A percentile compares a stretch with the other conserved stretches of the same genome.
Conservation (phyloP, 2,329 filamentous ascomycete genomes). For the Neospermospora avenae region DNA sequence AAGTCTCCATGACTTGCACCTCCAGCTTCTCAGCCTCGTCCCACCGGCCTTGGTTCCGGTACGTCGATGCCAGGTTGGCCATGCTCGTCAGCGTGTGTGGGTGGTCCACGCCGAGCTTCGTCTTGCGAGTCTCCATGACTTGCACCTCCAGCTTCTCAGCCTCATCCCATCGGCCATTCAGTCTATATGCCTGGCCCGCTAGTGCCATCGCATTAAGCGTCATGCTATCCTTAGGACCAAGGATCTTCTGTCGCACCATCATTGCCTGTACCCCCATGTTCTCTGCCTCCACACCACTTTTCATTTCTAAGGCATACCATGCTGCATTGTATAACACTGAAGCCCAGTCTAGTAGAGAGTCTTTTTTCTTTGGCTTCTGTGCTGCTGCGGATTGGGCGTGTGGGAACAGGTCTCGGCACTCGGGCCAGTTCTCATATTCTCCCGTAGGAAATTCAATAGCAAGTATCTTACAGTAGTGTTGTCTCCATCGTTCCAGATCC, state of each 20-base stretch:
- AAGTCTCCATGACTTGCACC: too few species aligned
- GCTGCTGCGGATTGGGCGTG: conserved; percentile 20
- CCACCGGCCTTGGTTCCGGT: too few species aligned
- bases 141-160: conserved; percentile 16
- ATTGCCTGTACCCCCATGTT: conserved; percentile 10
- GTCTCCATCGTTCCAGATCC: conserved; percentile 33
- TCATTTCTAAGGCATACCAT: conserved; percentile 19
- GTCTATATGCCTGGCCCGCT: conserved; percentile 11
- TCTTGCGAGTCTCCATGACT: conserved; percentile 13
- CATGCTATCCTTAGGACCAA: conserved; percentile 17
- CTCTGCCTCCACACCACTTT: conserved; percentile 18
- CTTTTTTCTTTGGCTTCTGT: conserved; percentile 17
- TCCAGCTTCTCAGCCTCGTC: too few species aligned
- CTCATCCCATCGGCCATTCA: conserved; percentile 12
- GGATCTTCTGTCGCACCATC: conserved; percentile 18
- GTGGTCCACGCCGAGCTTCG: conserved; percentile 11
- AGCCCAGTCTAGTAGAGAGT: conserved; percentile 21
- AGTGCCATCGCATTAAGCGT: conserved; percentile 22
- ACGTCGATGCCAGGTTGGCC: too few species aligned
- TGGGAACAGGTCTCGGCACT: conserved; percentile 23
- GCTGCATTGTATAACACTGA: conserved; percentile 24
- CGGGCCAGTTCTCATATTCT: conserved; percentile 26
- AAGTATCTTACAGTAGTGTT: conserved; percentile 33
- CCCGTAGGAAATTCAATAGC: conserved; percentile 21
- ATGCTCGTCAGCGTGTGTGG: conserved; percentile 14